Conservation (phyloP, 306 rosid genomes). For the Pterocarpus macrocarpus region DNA sequence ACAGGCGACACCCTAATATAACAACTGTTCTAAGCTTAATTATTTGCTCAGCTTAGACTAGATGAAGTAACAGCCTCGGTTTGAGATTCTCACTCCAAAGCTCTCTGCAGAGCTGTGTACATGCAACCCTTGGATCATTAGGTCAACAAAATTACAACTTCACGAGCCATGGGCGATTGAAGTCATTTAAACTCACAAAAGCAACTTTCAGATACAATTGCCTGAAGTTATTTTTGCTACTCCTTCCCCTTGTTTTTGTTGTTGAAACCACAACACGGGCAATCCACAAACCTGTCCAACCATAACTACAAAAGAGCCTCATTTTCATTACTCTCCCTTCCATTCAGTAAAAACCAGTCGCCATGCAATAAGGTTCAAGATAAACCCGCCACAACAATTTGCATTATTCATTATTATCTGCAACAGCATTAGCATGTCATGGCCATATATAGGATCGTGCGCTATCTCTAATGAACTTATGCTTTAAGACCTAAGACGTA, state of each 20-base stretch:
- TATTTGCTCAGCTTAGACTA: slow-evolving; percentile 37
- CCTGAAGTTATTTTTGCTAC: slow-evolving; percentile 37
- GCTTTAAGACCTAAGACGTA: neutral
- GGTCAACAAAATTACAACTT: slow-evolving; percentile 47
- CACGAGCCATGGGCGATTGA: slow-evolving; percentile 38
- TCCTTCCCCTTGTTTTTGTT: slow-evolving; percentile 13
- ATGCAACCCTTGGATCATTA: slow-evolving; percentile 20
- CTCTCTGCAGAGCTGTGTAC: neutral
- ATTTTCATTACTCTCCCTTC: slow-evolving; percentile 38
- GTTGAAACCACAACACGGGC: neutral
- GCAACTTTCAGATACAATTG: slow-evolving; percentile 41
- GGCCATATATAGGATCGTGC: slow-evolving; percentile 6
- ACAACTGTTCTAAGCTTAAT: slow-evolving; percentile 47
- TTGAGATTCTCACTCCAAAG: slow-evolving; percentile 38
- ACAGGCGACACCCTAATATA: slow-evolving; percentile 46
- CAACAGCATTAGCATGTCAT: slow-evolving; percentile 37
- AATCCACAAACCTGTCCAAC: slow-evolving; percentile 37
- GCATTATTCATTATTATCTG: slow-evolving; percentile 44
- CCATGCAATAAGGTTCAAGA: slow-evolving; percentile 47
- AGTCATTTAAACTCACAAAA: slow-evolving; percentile 36
- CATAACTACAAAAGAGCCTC: slow-evolving; percentile 31
- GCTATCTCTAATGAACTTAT: slow-evolving; percentile 14
- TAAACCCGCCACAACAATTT: slow-evolving; percentile 39
- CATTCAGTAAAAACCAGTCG: slow-evolving; percentile 42
- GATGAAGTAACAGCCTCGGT: slow-evolving; percentile 32